phyloP scores from a whole-genome alignment of 2,329 filamentous ascomycete genomes.

The Thermomyces lanuginosus region DNA sequence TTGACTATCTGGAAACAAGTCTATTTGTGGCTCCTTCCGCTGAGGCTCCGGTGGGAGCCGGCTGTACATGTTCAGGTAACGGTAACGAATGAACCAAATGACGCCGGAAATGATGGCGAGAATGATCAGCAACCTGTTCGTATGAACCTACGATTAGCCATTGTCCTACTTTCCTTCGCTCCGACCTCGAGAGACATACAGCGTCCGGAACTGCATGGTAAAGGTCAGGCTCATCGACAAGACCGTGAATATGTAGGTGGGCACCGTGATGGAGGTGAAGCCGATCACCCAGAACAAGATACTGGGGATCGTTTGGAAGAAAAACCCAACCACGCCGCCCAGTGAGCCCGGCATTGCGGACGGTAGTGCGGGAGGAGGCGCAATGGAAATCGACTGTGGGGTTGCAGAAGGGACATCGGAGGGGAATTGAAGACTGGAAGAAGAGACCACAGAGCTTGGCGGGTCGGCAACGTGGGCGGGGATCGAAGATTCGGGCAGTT shows the following conservation, averaged over 20 bases:
- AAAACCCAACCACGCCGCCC: slow-evolving; percentile 33
- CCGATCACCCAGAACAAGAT: slow-evolving; percentile 64
- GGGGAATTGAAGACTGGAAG: no score
- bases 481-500: no score
- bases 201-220: slow-evolving; percentile 94
- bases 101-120: slow-evolving; percentile 63
- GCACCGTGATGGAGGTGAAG: slow-evolving; percentile 74
- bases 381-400: no score
- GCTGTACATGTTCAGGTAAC: slow-evolving; percentile 93
- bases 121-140: slow-evolving; percentile 53
- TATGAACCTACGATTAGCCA: slow-evolving; percentile 1
- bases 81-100: slow-evolving; percentile 88
- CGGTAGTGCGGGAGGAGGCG: no score
- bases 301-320: slow-evolving; percentile 39
- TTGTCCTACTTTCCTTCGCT: background rate
- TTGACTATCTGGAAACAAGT: slow-evolving; percentile 84
- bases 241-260: slow-evolving; percentile 73
- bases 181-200: slow-evolving; percentile 40
- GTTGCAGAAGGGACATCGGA: no score
- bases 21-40: slow-evolving; percentile 86
- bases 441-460: no score
- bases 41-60: slow-evolving; percentile 86
- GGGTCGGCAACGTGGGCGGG: no score
- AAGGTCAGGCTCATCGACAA: slow-evolving; percentile 90
- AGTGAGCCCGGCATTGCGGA: slow-evolving; percentile 29